Evolutionary conservation across 768 basidiomycete species (phyloP).

Genomic region (Boletus sensibilis): DNA sequence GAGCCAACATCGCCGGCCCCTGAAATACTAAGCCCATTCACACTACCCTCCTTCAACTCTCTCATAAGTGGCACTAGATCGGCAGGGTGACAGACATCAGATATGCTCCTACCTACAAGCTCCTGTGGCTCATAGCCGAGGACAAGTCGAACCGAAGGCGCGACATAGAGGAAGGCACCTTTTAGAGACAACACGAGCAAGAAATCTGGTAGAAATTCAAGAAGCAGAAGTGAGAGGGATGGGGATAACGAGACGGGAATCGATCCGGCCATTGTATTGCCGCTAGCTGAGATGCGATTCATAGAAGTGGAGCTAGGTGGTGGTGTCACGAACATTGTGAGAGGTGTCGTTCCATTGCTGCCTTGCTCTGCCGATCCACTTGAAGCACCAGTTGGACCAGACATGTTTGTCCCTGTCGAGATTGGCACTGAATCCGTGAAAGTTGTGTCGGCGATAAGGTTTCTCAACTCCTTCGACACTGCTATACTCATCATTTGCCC

Average conservation of each 20-base stretch:
- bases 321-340: slow-evolving; percentile 21
- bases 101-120: slow-evolving; percentile 72
- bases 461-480: slow-evolving; percentile 54
- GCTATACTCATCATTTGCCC: slow-evolving; percentile 33
- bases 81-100: slow-evolving; percentile 83
- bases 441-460: slow-evolving; percentile 43
- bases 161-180: slow-evolving; percentile 89
- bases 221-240: slow-evolving; percentile 43
- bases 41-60: slow-evolving; percentile 72
- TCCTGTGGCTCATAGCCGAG: slow-evolving; percentile 87
- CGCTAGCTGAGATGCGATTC: slow-evolving; percentile 10
- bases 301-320: slow-evolving; percentile 17
- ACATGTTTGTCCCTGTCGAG: slow-evolving; percentile 39
- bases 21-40: slow-evolving; percentile 15
- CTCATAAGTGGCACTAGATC: slow-evolving; percentile 90
- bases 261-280: slow-evolving; percentile 26
- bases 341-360: slow-evolving; percentile 11
- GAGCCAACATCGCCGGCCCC: slow-evolving; percentile 19
- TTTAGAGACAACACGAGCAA: slow-evolving; percentile 90
- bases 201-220: slow-evolving; percentile 72
- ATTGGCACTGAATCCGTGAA: slow-evolving; percentile 51
- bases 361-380: slow-evolving; percentile 12
- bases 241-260: slow-evolving; percentile 47
- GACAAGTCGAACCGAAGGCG: slow-evolving; percentile 72
- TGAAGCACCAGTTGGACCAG: slow-evolving; percentile 25